These are phyloP conservation scores for Globisporangium paddicum DNA, from an alignment of 352 stramenopile genomes.

Conservation along the genomic window DNA sequence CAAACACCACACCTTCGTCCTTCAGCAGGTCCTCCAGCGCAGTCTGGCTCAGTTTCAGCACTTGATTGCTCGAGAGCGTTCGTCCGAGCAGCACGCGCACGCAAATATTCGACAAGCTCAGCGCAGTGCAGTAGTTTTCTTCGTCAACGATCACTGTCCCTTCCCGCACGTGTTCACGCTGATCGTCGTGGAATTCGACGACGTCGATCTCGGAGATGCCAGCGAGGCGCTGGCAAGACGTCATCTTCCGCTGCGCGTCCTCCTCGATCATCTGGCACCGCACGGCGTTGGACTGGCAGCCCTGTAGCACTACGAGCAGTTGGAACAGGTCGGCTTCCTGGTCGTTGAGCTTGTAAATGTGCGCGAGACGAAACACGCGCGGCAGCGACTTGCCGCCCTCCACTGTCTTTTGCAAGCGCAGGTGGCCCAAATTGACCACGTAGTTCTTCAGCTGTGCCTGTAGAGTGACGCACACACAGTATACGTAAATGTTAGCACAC, in stretches of 20 bases:
- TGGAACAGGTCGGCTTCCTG: constrained; percentile 76
- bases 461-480: background rate
- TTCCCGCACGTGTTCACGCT: constrained; percentile 85
- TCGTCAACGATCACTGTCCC: constrained; percentile 79
- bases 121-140: constrained; percentile 73
- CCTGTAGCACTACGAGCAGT: constrained; percentile 77
- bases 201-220: constrained; percentile 86
- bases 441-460: constrained; percentile 49
- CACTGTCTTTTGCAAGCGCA: constrained; percentile 43
- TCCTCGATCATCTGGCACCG: constrained; percentile 84
- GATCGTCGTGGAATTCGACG: constrained; percentile 79
- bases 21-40: constrained; percentile 73
- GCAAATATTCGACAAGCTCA: constrained; percentile 79
- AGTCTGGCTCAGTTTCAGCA: constrained; percentile 84
- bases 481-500: background rate
- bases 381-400: constrained; percentile 31
- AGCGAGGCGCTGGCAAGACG: constrained; percentile 69
- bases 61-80: constrained; percentile 73
- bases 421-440: constrained; percentile 45
- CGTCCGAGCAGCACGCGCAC: constrained; percentile 74
- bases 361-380: constrained; percentile 67
- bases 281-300: constrained; percentile 81
- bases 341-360: constrained; percentile 69
- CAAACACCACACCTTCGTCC: constrained; percentile 62
- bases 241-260: constrained; percentile 68